Evolutionary conservation across 257 asterid species (phyloP).

Genomic region (Cinchona pubescens): DNA sequence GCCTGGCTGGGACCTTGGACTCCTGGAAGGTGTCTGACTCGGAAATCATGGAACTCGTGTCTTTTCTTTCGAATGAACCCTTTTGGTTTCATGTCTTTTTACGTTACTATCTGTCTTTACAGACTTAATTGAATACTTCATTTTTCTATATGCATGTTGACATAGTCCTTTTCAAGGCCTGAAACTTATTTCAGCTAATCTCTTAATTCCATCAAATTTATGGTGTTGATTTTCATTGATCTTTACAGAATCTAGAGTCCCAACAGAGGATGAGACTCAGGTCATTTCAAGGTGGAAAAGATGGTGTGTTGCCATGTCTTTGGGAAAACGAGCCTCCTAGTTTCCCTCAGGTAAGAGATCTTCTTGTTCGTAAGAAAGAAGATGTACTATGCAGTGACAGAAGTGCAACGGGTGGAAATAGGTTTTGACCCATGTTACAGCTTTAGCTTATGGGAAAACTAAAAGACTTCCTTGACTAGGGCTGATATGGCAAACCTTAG

Average conservation of each 20-base stretch:
- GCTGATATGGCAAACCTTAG: neutral
- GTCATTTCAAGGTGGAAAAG: conserved; percentile 95
- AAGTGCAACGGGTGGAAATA: neutral
- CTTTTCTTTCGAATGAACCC: conserved; percentile 9
- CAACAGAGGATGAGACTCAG: conserved; percentile 98
- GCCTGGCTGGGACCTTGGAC: conserved; percentile 99
- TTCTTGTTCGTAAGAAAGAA: conserved; percentile 6
- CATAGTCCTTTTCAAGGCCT: neutral
- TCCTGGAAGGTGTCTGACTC: conserved; percentile 78
- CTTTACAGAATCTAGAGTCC: no score
- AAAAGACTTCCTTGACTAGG: neutral
- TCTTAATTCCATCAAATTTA: no score
- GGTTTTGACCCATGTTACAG: neutral
- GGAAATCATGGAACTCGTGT: conserved; percentile 7
- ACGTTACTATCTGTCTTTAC: conserved; percentile 19
- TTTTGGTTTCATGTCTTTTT: conserved; percentile 4
- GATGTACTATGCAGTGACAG: neutral
- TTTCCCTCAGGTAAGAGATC: conserved; percentile 84
- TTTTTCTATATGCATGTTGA: neutral
- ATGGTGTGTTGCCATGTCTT: conserved; percentile 86
- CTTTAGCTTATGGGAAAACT: neutral
- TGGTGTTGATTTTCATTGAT: no score
- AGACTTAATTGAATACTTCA: conserved; percentile 19
- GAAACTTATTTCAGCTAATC: neutral
- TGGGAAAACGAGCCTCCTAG: conserved; percentile 95